Evolutionary conservation across 2,329 filamentous ascomycete species (phyloP), one percentile per base, ranked within the genome.

Genomic region (Alternaria sp.): DNA sequence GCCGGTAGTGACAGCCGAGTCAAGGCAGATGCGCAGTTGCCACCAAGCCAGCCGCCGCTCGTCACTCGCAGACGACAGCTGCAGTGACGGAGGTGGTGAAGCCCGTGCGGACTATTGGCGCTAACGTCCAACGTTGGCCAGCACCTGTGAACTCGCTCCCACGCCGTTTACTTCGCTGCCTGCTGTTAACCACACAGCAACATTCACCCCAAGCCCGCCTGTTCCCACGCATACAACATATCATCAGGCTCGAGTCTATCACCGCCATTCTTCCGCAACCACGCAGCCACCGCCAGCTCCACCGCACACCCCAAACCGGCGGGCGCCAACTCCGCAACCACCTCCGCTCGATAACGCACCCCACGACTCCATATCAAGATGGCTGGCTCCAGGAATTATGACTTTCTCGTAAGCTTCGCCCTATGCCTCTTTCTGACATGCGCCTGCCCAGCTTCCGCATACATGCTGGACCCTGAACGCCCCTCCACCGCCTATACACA

Each of bases 321-420:
- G 72, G 69, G 70, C 72, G 69, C 71, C 33, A 68, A 66, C 68
- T 63, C 68, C 67, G 65, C 71, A 69, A 58, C 62, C 69, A 68
- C 56, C n/a, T 44, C 63, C 64, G 37, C 59, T 59, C 61, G 63
- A 66, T 51, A 60, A 64, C 64, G 45, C 58, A 55, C n/a, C 54
- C 64, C 57, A 45, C 67, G 54, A 51, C 64, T 59, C 47, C 45
- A 50, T 59, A 55, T 63, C 75, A 80, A 68, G 70, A 99, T 99
- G 96, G 94, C 96, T 78, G 93, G 92, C 82, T 96, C 95, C 87
- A 90, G 96, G 83, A 99, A 99, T 87, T 99, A 99, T 84, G 96
- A 99, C 83, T 98, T 98, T 83, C 87, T 99, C 84, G 95, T 98
- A 90, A 79, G 90, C 83, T 56, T 56, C 41, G 33, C 60, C 67